Evolutionary conservation across 2,329 filamentous ascomycete genomes (phyloP), one percentile per base, ranked within the genome.

Genomic region (Coleophoma cylindrospora): DNA sequence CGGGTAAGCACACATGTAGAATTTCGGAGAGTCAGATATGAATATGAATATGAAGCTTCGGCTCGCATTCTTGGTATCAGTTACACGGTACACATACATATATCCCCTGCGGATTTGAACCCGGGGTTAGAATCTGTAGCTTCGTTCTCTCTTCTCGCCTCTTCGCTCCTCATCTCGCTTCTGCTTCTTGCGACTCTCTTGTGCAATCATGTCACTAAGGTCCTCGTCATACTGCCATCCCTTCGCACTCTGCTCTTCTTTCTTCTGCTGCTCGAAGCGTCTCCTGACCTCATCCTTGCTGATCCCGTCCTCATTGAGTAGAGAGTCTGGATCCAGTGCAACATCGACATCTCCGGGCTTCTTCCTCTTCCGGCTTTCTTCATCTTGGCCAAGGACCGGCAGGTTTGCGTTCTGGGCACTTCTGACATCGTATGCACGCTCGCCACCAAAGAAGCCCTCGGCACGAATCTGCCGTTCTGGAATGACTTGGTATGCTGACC

Each of bases 281-380:
- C 80, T 83, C 67, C 80, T 81, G 61, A 99, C 68, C 60, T 91
- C 88, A 22, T 96, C 91, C 68, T 92, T 95, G 69, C 80, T 87
- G 62, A 97, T 77, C 41, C 86, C 87, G 59, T 90, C 89, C 53
- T 85, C 80, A 38, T 80, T 77, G 56, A 82, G 82, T 53, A 99
- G 69, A 36, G 86, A 79, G 64, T 97, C 92, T 5, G 89, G 82
- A 61, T 97, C 91, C 55, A 99, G 83, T 21, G 91, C 89, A 27
- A 97, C 87, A 59, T 99, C 94, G 21, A 99, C 81, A 66, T 99
- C 94, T 38, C 92, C 94, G 4, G 88, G 91, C 79, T 96, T 96
- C 82, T 97, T 99, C 62, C 90, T 81, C 73, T 95, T 94, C 62
- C 89, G 74, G 48, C 67, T 77, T 50, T 91, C 83, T 51, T 91